These are phyloP conservation scores for Phaeomoniella chlamydospora DNA, from an alignment of 2,329 filamentous ascomycete species.

Conservation along the genomic window DNA sequence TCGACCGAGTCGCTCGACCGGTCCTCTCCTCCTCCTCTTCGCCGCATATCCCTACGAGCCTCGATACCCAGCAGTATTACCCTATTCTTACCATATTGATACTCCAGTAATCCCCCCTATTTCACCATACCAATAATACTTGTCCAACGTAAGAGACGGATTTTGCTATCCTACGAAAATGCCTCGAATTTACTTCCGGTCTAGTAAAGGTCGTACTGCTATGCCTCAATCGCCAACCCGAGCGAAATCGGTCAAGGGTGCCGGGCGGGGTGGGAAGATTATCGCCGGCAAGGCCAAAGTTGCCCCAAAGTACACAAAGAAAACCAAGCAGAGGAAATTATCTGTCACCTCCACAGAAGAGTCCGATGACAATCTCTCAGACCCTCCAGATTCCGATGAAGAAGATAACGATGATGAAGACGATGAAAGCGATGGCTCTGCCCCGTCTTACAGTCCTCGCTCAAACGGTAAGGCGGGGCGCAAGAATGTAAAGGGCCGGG, in stretches of 20 bases:
- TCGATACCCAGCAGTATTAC: background rate
- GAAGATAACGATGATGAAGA: conserved; percentile 1
- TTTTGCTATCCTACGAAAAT: too few relatives aligned
- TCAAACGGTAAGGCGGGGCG: conserved; percentile 1
- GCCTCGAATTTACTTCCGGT: background rate
- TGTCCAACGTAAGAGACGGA: background rate
- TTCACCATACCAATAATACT: background rate
- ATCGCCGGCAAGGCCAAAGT: background rate
- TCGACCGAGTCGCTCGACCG: background rate
- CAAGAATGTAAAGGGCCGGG: too few relatives aligned
- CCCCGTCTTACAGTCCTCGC: conserved; percentile 1
- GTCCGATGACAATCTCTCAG: background rate
- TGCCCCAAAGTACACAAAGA: background rate
- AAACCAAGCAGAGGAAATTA: background rate
- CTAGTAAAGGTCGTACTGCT: background rate
- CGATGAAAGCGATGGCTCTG: conserved; percentile 1
- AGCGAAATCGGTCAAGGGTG: background rate
- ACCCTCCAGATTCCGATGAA: background rate
- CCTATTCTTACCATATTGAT: background rate
- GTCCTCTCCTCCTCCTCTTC: background rate
- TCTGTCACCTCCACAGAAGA: background rate
- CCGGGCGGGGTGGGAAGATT: background rate
- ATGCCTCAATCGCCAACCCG: background rate
- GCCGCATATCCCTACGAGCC: background rate
- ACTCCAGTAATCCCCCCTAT: background rate